phyloP scores from a whole-genome alignment of 495 filamentous ascomycete genomes.

The Tuber melanosporum region DNA sequence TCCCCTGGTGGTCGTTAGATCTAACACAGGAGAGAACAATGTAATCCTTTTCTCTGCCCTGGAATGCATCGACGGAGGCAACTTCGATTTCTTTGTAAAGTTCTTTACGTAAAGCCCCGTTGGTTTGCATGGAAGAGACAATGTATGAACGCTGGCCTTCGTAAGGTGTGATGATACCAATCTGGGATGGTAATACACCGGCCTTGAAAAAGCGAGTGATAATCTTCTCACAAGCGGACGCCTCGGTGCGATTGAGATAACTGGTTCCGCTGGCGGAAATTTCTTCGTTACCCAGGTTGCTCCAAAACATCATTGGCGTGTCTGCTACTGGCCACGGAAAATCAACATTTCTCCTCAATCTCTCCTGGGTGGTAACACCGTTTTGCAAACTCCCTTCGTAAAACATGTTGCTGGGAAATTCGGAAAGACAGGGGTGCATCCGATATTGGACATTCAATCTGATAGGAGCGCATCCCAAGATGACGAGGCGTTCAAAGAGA shows the following conservation, averaged over 20 bases:
- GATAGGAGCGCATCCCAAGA: conserved; percentile 84
- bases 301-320: conserved; percentile 99
- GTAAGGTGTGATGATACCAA: conserved; percentile 98
- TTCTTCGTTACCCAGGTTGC: conserved; percentile 93
- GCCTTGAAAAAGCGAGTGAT: conserved; percentile 99
- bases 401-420: conserved; percentile 99
- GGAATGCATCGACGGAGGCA: conserved; percentile 96
- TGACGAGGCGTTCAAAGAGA: conserved; percentile 92
- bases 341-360: conserved; percentile 87
- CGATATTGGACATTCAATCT: conserved; percentile 96
- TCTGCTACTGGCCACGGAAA: conserved; percentile 96
- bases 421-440: conserved; percentile 97
- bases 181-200: conserved; percentile 83
- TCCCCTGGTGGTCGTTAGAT: conserved; percentile 98
- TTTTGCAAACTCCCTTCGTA: conserved; percentile 98
- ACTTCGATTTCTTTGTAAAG: conserved; percentile 99
- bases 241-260: conserved; percentile 93
- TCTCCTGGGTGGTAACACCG: conserved; percentile 81
- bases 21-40: conserved; percentile 97
- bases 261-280: conserved; percentile 97
- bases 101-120: conserved; percentile 95
- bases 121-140: conserved; percentile 97
- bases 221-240: conserved; percentile 95
- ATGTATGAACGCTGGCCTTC: conserved; percentile 98
- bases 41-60: conserved; percentile 98